A percentile compares a stretch with the other conserved stretches of the same genome.
Evolutionary conservation across 2,329 filamentous ascomycete genomes (phyloP).

Genomic region (Xylogone sp.): DNA sequence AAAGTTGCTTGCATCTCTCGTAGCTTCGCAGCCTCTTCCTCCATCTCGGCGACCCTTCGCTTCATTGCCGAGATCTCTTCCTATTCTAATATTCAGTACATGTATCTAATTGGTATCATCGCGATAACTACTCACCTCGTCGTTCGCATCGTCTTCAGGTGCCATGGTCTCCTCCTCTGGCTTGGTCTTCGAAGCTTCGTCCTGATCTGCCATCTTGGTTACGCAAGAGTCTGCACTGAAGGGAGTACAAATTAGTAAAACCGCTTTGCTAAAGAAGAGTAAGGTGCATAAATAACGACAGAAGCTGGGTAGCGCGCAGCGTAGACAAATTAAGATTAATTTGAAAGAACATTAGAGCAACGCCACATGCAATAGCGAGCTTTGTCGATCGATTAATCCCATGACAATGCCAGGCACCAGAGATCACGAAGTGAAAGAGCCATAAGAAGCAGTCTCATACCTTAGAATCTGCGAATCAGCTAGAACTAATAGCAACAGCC

Average conservation of each 20-base stretch:
- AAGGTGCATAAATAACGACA: background rate
- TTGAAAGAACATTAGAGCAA: background rate
- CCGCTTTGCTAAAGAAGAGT: background rate
- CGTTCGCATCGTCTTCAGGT: conserved; percentile 25
- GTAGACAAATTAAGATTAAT: background rate
- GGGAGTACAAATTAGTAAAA: background rate
- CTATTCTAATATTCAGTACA: conserved; percentile 27
- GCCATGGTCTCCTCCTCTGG: conserved; percentile 22
- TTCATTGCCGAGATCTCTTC: conserved; percentile 89
- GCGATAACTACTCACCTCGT: conserved; percentile 20
- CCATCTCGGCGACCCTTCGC: conserved; percentile 82
- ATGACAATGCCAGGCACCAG: too few species aligned
- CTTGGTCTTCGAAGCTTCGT: conserved; percentile 14
- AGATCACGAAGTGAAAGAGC: too few species aligned
- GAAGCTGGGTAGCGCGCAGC: background rate
- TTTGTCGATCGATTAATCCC: too few species aligned
- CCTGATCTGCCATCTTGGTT: conserved; percentile 23
- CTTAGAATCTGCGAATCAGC: background rate
- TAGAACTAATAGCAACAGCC: background rate
- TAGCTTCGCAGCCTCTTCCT: conserved; percentile 81
- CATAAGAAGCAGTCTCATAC: background rate
- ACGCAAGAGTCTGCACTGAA: background rate
- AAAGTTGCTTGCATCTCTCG: conserved; percentile 83
- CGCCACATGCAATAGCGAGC: too few species aligned
- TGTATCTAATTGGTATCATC: background rate